Base-by-base conservation (phyloP, 495 filamentous ascomycete species). In the Alectoria sarmentosa region DNA sequence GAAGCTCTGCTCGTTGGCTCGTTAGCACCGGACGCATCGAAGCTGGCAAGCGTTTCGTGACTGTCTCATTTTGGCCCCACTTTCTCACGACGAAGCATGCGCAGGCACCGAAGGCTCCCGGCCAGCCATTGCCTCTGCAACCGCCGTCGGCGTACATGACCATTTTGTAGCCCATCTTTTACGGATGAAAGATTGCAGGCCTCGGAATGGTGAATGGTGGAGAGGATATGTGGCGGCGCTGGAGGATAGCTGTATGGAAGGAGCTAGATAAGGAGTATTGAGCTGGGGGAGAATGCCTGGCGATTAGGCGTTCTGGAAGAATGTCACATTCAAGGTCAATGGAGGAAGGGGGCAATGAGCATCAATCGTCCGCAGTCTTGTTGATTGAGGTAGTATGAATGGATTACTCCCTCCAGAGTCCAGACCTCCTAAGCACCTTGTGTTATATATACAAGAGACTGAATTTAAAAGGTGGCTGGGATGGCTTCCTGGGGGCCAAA, bases 1-100 rank as follows among this genome's bases (percentile, higher is more conserved):
- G 61, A 32, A 80, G 65, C 65, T 80, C 76, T 17, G 77, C 77
- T 60, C 76, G 69, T 62, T 78, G 76, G 62, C 69, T 77, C 9
- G 78, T 79, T 10, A 77, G 72, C 1, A 26, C 21, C 14, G 42
- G 46, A 17, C 8, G 4, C 1, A 4, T 38, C 38, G 11, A 26
- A n/a, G 19, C 19, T 38, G n/a, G 61, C 23, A 64, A 32, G 8
- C 56, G 52, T 21, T 55, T 54, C 36, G 30, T 60, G 21, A 10
- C 52, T 32, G 42, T 32, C 30, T 46, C 44, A 32, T 42, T 23
- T 9, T 28, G 37, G 0, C 39, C 65, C 46, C 42, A 37, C 48
- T 63, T 71, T 64, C 28, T 54, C 23, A 39, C n/a, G 34, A 73
- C 59, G 36, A 69, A 70, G 37, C 71, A 73, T 4, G 76, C 76